Conservation (phyloP, 202 grass and related monocot species). For the Saccharum hybrid region DNA sequence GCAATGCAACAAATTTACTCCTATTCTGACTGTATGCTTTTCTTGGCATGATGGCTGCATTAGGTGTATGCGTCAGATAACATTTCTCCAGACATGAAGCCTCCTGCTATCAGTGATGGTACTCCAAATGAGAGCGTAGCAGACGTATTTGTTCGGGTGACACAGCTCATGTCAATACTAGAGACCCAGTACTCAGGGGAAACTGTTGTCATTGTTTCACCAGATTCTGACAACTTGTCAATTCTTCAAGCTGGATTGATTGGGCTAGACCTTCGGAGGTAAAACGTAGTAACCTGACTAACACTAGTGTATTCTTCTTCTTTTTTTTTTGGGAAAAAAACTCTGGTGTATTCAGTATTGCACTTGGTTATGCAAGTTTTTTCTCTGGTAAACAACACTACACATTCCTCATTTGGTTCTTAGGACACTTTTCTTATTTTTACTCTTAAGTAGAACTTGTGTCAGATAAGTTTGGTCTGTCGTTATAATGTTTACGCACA, state of each 20-base stretch:
- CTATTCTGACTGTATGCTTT: constrained; percentile 19
- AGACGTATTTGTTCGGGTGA: constrained; percentile 90
- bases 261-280: constrained; percentile 83
- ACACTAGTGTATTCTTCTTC: background rate
- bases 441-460: background rate
- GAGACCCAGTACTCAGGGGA: constrained; percentile 92
- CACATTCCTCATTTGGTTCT: background rate
- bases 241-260: constrained; percentile 91
- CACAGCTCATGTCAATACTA: constrained; percentile 96
- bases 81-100: constrained; percentile 81
- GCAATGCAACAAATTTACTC: background rate
- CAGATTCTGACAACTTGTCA: constrained; percentile 89
- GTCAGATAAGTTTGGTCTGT: constrained; percentile 8
- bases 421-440: background rate
- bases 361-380: constrained; percentile 19
- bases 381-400: background rate
- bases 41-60: constrained; percentile 32
- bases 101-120: constrained; percentile 78
- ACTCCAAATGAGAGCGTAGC: constrained; percentile 93
- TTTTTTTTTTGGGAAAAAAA: too few relatives aligned
- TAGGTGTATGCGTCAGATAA: constrained; percentile 88
- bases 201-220: constrained; percentile 90
- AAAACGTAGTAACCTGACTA: background rate
- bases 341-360: background rate
- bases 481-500: background rate